A percentile compares a stretch with the other conserved stretches of the same genome.
These are phyloP conservation scores for Amanita jacksonii DNA, from an alignment of 768 basidiomycete genomes.

Conservation along the genomic window DNA sequence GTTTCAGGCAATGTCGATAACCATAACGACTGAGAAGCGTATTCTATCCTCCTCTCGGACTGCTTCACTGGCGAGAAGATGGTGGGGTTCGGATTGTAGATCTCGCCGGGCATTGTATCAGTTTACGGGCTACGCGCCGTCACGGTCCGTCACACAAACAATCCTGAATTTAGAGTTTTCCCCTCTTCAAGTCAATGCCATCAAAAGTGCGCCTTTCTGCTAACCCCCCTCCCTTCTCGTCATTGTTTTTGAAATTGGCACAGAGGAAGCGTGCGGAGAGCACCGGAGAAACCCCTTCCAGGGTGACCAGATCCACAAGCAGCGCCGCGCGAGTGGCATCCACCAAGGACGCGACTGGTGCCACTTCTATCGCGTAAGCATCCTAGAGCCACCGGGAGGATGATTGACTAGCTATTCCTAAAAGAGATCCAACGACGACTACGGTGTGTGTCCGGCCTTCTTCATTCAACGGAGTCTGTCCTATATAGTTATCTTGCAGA, in stretches of 20 bases:
- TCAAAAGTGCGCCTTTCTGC: slow-evolving; percentile 22
- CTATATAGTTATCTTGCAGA: neutral
- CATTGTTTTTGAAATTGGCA: too few species aligned
- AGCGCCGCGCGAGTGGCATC: slow-evolving; percentile 28
- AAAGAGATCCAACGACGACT: neutral
- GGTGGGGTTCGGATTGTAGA: slow-evolving; percentile 88
- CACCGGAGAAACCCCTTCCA: slow-evolving; percentile 19
- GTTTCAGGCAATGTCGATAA: slow-evolving; percentile 33
- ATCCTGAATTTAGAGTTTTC: slow-evolving; percentile 9
- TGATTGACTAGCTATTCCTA: too few species aligned
- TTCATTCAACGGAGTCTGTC: neutral
- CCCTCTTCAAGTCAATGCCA: too few species aligned
- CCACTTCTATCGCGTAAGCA: slow-evolving; percentile 3
- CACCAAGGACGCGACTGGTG: slow-evolving; percentile 20
- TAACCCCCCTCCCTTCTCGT: neutral
- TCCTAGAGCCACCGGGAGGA: too few species aligned
- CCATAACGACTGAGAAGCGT: slow-evolving; percentile 51
- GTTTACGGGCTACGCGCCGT: neutral
- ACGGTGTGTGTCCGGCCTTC: too few species aligned
- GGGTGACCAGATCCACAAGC: slow-evolving; percentile 36
- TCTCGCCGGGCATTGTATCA: slow-evolving; percentile 26
- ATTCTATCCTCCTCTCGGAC: slow-evolving; percentile 31
- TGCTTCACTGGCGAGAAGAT: slow-evolving; percentile 54
- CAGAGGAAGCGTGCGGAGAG: slow-evolving; percentile 57
- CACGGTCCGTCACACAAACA: slow-evolving; percentile 22